A percentile compares a stretch with the other conserved stretches of the same genome.
These are phyloP conservation scores for Royoungia palumana DNA, from an alignment of 768 basidiomycete species.

Conservation along the genomic window DNA sequence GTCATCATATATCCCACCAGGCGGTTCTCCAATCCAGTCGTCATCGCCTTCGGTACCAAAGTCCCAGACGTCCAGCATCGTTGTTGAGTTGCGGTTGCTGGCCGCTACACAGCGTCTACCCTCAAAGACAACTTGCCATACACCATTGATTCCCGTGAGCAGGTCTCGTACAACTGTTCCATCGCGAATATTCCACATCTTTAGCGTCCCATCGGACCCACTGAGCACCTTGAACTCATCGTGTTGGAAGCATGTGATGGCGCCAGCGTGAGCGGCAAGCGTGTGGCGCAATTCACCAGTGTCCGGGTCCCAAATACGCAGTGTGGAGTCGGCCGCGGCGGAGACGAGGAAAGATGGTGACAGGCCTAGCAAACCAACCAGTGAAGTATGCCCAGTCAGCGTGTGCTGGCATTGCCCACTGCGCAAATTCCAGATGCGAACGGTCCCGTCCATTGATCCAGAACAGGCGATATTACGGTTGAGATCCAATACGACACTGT, in stretches of 20 bases:
- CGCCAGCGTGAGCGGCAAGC: slow-evolving; percentile 88
- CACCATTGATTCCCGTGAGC: slow-evolving; percentile 86
- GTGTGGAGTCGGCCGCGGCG: slow-evolving; percentile 92
- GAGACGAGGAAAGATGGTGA: slow-evolving; percentile 91
- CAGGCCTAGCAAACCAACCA: slow-evolving; percentile 89
- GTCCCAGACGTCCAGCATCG: slow-evolving; percentile 88
- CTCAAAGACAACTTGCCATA: slow-evolving; percentile 98
- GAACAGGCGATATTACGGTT: slow-evolving; percentile 88
- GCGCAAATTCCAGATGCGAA: slow-evolving; percentile 88
- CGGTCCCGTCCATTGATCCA: slow-evolving; percentile 97
- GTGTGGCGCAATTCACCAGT: slow-evolving; percentile 77
- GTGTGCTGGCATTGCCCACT: slow-evolving; percentile 79
- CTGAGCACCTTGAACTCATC: slow-evolving; percentile 97
- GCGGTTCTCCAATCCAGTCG: slow-evolving; percentile 81
- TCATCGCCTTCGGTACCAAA: slow-evolving; percentile 72
- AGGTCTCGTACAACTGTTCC: slow-evolving; percentile 86
- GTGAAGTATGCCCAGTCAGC: slow-evolving; percentile 87
- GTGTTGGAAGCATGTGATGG: slow-evolving; percentile 99
- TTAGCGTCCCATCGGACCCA: slow-evolving; percentile 92
- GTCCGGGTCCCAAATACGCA: slow-evolving; percentile 92
- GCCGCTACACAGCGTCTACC: slow-evolving; percentile 94
- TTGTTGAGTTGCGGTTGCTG: slow-evolving; percentile 73
- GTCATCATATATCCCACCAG: slow-evolving; percentile 72
- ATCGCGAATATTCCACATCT: slow-evolving; percentile 95
- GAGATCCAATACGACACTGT: slow-evolving; percentile 90